A percentile compares a stretch with the other conserved stretches of the same genome.
Evolutionary conservation across 441 rosid species (phyloP).

Genomic region (Pelargonium exstipulatum): DNA sequence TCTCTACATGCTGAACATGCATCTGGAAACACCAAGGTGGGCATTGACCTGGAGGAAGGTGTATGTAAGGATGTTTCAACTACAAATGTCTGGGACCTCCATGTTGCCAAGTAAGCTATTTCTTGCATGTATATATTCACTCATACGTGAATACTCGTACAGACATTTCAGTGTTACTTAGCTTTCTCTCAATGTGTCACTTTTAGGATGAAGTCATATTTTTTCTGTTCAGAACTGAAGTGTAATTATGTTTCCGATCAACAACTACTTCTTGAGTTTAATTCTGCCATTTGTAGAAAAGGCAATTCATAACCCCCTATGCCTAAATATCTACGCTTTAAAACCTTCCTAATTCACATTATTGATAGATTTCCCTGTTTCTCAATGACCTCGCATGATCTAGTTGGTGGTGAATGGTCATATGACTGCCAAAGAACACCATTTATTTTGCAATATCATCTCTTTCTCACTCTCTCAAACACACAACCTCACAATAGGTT

Average conservation of each 20-base stretch:
- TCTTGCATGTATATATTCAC: not conserved
- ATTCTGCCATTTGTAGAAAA: not conserved
- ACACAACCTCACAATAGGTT: not conserved
- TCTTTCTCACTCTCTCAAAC: not conserved
- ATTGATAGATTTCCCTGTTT: not conserved
- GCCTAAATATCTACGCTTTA: not conserved
- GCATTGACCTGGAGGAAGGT: constrained; percentile 85
- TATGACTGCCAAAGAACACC: not conserved
- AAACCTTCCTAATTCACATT: not conserved
- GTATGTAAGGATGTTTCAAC: constrained; percentile 68
- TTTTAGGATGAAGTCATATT: too few species aligned
- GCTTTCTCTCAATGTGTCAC: not conserved
- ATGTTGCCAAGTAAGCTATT: constrained; percentile 67
- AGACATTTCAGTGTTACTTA: not conserved
- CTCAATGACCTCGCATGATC: not conserved
- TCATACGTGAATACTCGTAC: not conserved
- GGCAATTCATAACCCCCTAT: not conserved
- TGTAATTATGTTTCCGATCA: too few species aligned
- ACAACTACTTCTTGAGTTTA: not conserved
- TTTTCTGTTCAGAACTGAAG: too few species aligned
- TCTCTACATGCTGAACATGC: constrained; percentile 90
- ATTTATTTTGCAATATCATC: not conserved
- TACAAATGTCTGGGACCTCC: constrained; percentile 81
- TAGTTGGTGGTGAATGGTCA: not conserved
- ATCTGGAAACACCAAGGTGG: constrained; percentile 79